A percentile compares a stretch with the other conserved stretches of the same genome.
These are phyloP conservation scores for Leptoxyphium fumago DNA, from an alignment of 2,329 filamentous ascomycete genomes.

Conservation along the genomic window DNA sequence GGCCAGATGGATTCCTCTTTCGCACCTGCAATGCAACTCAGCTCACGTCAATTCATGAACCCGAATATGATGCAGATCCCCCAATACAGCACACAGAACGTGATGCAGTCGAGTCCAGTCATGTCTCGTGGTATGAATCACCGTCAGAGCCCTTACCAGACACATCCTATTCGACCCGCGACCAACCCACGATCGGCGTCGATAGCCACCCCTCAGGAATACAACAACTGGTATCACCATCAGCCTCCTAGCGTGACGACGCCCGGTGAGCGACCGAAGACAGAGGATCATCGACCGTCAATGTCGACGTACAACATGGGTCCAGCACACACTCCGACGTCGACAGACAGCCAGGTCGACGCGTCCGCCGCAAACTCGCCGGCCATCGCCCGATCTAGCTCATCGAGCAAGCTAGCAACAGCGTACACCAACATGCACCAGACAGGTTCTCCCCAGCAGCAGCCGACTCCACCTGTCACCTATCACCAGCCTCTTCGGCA, in stretches of 20 bases:
- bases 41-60: slow-evolving; percentile 25
- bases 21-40: not conserved
- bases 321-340: slow-evolving; percentile 7
- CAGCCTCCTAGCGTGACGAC: slow-evolving; percentile 6
- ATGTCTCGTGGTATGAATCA: slow-evolving; percentile 13
- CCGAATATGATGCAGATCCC: slow-evolving; percentile 4
- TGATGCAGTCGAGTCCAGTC: not conserved
- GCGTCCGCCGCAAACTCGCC: slow-evolving; percentile 4
- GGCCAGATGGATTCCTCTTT: slow-evolving; percentile 2
- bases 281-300: slow-evolving; percentile 27
- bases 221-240: slow-evolving; percentile 14
- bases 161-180: slow-evolving; percentile 17
- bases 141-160: slow-evolving; percentile 30
- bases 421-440: slow-evolving; percentile 4
- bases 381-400: slow-evolving; percentile 11
- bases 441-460: slow-evolving; percentile 8
- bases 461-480: slow-evolving; percentile 14
- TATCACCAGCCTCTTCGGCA: slow-evolving; percentile 8
- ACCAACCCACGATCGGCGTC: slow-evolving; percentile 31
- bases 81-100: not conserved
- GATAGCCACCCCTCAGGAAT: slow-evolving; percentile 26
- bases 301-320: slow-evolving; percentile 18
- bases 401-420: slow-evolving; percentile 6
- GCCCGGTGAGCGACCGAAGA: slow-evolving; percentile 7
- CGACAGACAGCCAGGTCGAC: slow-evolving; percentile 12